These are phyloP conservation scores for Helicocarpus griseus DNA, from an alignment of 2,329 filamentous ascomycete genomes.

Conservation along the genomic window DNA sequence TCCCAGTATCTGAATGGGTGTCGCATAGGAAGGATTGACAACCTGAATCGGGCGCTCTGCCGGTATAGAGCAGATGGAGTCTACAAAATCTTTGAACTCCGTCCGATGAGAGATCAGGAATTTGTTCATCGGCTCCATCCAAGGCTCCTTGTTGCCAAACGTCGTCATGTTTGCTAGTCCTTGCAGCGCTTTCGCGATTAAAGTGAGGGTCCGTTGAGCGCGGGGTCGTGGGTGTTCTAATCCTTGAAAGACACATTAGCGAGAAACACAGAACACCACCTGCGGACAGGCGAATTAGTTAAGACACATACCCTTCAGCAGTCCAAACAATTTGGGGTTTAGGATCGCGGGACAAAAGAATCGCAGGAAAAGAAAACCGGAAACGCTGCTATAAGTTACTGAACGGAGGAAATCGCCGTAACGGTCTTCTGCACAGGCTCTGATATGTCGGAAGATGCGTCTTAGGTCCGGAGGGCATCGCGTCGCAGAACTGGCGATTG, in stretches of 20 bases:
- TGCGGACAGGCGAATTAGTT: not conserved
- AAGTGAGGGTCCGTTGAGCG: slow-evolving; percentile 77
- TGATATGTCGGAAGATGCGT: slow-evolving; percentile 79
- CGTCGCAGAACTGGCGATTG: slow-evolving; percentile 63
- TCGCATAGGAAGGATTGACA: slow-evolving; percentile 78
- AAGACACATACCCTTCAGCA: slow-evolving; percentile 53
- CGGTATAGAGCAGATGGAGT: slow-evolving; percentile 74
- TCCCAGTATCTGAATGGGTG: slow-evolving; percentile 79
- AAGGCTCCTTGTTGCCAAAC: slow-evolving; percentile 91
- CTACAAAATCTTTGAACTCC: slow-evolving; percentile 78
- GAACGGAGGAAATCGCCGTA: slow-evolving; percentile 88
- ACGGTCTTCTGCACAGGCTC: slow-evolving; percentile 84
- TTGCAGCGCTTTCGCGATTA: slow-evolving; percentile 87
- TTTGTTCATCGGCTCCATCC: slow-evolving; percentile 97
- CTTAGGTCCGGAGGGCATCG: slow-evolving; percentile 73
- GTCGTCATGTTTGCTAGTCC: slow-evolving; percentile 82
- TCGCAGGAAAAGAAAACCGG: slow-evolving; percentile 84
- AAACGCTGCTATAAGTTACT: slow-evolving; percentile 87
- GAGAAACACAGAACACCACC: not conserved
- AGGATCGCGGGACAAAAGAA: slow-evolving; percentile 96
- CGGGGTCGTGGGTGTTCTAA: slow-evolving; percentile 69
- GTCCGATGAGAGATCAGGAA: slow-evolving; percentile 68
- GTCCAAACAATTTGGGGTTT: slow-evolving; percentile 85
- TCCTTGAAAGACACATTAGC: slow-evolving; percentile 26
- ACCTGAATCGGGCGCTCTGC: slow-evolving; percentile 55